Evolutionary conservation across 2,329 filamentous ascomycete genomes (phyloP), one percentile per base, ranked within the genome.

Genomic region (Talaromyces marneffei): DNA sequence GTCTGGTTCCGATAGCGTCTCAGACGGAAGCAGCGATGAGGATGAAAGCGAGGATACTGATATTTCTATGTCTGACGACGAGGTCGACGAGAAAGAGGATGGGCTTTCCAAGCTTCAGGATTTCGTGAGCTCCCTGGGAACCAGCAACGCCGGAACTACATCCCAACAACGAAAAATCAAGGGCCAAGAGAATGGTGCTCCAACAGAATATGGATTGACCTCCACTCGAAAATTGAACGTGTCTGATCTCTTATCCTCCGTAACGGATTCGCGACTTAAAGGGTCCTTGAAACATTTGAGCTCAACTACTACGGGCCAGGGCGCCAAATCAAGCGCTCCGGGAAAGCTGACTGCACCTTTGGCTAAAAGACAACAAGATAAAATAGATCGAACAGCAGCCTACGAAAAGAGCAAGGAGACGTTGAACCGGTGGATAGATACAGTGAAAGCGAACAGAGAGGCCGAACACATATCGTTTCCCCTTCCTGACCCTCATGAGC

Each of bases 321-420:
- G 74, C 79, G 85, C 79, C 66, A 85, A 80, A 64, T 75, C 80
- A 68, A 83, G 83, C 16, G 78, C 84, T 37, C 79, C 82, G 27
- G 84, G 87, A 59, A 95, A 91, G 74, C 82, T 97, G 3, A 87
- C 89, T 31, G 89, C 92, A 2, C 92, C 93, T 14, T 81, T 97
- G 4, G 86, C 91, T 1, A 92, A 90, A 72, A 85, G 92, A 63
- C 89, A 96, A 68, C 93, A 97, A 74, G 92, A 92, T 71, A 86
- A 87, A 55, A 77, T 97, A 16, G 88, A 96, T 69, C 90, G 94
- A 57, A 80, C 82, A 57, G 91, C 87, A 25, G 94, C 94, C 2
- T 95, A 92, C 68, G 86, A 92, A 37, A 92, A 96, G 79, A 92
- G 91, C 56, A 96, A 95, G 69, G 88, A 97, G 74, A 93, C 92